A percentile compares a stretch with the other conserved stretches of the same genome.
phyloP scores from a whole-genome alignment of 2,329 filamentous ascomycete genomes.

The Pyrenochaeta sp. region DNA sequence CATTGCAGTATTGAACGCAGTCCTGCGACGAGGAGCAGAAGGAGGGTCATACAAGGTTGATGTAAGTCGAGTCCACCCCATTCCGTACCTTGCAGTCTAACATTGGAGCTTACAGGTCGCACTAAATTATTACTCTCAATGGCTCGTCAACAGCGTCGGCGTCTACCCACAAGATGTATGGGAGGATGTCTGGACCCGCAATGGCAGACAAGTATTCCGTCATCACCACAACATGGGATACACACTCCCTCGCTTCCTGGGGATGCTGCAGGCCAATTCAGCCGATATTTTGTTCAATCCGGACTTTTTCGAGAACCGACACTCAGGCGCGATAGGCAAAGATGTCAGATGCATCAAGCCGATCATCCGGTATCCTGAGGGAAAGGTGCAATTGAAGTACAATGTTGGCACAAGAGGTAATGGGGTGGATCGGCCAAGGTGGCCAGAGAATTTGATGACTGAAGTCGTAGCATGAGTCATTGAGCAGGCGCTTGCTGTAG shows the following conservation, averaged over 20 bases:
- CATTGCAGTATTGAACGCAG: slow-evolving; percentile 53
- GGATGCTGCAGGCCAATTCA: slow-evolving; percentile 52
- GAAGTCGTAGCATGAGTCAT: slow-evolving; percentile 45
- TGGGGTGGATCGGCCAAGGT: slow-evolving; percentile 58
- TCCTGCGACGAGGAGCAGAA: slow-evolving; percentile 50
- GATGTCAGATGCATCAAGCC: slow-evolving; percentile 56
- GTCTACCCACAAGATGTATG: slow-evolving; percentile 54
- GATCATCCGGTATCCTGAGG: slow-evolving; percentile 50
- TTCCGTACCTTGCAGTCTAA: background rate
- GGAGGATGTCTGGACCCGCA: slow-evolving; percentile 57
- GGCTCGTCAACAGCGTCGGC: slow-evolving; percentile 45
- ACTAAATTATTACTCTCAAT: slow-evolving; percentile 50
- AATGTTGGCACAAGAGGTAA: slow-evolving; percentile 62
- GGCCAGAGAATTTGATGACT: slow-evolving; percentile 57
- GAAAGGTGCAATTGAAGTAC: slow-evolving; percentile 50
- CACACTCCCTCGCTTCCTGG: slow-evolving; percentile 52
- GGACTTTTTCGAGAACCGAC: slow-evolving; percentile 59
- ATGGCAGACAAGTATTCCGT: slow-evolving; percentile 59
- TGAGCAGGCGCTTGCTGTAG: background rate
- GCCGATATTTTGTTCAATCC: slow-evolving; percentile 55
- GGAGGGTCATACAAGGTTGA: slow-evolving; percentile 55
- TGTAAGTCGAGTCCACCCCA: slow-evolving; percentile 36
- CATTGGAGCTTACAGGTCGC: slow-evolving; percentile 32
- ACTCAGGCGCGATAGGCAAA: slow-evolving; percentile 49
- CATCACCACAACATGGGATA: slow-evolving; percentile 61